Base-by-base conservation (phyloP, 805 yeast species). In the Wickerhamiella nectarea region DNA sequence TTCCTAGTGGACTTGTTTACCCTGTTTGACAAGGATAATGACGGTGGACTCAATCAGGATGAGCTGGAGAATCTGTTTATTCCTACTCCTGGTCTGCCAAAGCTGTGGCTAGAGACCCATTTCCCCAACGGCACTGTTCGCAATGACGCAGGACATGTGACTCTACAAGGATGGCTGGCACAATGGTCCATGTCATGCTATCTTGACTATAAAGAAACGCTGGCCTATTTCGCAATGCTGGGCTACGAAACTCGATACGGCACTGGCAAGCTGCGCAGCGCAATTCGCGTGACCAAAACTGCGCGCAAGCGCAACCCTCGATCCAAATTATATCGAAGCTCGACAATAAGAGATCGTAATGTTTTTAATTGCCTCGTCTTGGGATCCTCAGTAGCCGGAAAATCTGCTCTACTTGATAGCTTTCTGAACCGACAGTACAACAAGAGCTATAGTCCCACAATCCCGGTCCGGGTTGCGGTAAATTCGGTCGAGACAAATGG, bases 181-280 rank as follows among this genome's bases (percentile, higher is more conserved):
- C 97, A 89, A 56, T 91, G 99, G 99, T 80, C 89, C 53, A 81
- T 91, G 82, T 85, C 95, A 0, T 89, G 97, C 0, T 86, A 76
- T 52, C 64, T 91, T 24, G 94, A 87, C 53, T 76, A 81, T 56
- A 76, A 72, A 52, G 79, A 85, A 0, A 86, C 97, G 0, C 69
- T 91, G 41, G 93, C 85, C 41, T 91, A 89, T 55, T 63, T 91
- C 48, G 94, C 93, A 0, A 84, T 83, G 63, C 69, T 91, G 45
- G 99, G 98, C 0, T 89, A 80, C 56, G 94, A 83, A 48, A 39
- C 56, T 7, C 48, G 55, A 9, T 49, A 49, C 10, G 52, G 53
- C 10, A 51, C 51, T 24, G 45, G 52, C 7, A 57, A 61, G 24
- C 63, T 67, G 18, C 54, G 56, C 4, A 54, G 66, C 10, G 87